phyloP scores from a whole-genome alignment of 441 rosid genomes.

The Pelargonium australe region DNA sequence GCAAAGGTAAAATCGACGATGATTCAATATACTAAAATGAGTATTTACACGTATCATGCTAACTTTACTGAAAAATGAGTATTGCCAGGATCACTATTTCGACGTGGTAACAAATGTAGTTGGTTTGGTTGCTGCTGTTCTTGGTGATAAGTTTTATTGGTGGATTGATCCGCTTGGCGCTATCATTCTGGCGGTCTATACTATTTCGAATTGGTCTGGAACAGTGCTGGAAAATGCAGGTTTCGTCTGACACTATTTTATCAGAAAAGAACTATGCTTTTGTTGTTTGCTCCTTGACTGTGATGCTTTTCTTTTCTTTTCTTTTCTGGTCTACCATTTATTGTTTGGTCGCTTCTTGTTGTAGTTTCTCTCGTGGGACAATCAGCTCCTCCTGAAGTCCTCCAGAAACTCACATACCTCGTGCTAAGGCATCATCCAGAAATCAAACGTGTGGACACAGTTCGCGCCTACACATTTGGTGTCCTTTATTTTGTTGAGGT shows the following conservation, averaged over 20 bases:
- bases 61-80: background rate
- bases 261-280: background rate
- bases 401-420: conserved; percentile 4
- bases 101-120: conserved; percentile 4
- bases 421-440: background rate
- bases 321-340: too few species aligned
- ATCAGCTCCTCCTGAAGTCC: conserved; percentile 1
- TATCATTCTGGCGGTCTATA: background rate
- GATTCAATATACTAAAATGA: background rate
- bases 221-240: conserved; percentile 1
- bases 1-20: background rate
- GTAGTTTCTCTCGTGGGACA: background rate
- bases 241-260: background rate
- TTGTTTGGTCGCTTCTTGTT: background rate
- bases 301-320: background rate
- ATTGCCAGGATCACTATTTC: background rate
- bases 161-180: conserved; percentile 6
- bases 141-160: conserved; percentile 3
- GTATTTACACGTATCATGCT: background rate
- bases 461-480: conserved; percentile 8
- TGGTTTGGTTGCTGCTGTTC: conserved; percentile 5
- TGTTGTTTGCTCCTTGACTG: background rate
- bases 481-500: conserved; percentile 16
- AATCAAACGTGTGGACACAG: background rate
- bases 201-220: background rate